These are phyloP conservation scores for Aethionema arabicum DNA, from an alignment of 345 rosid species.

Conservation along the genomic window DNA sequence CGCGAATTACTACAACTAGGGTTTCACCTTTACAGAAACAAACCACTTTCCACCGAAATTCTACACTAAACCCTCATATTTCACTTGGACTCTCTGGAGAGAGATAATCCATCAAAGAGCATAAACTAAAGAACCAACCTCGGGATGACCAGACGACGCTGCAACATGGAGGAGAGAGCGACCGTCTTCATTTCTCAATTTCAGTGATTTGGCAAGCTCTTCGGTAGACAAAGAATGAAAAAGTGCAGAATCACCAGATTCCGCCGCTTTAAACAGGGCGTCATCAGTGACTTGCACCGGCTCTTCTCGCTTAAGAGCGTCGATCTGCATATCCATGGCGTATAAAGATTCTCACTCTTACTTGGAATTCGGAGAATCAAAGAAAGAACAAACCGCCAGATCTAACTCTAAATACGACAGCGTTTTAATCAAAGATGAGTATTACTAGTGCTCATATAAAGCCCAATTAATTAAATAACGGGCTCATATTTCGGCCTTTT, in stretches of 20 bases:
- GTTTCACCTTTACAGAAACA: background rate
- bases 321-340: slow-evolving; percentile 50
- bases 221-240: slow-evolving; percentile 54
- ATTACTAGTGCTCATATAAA: no score
- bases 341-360: no score
- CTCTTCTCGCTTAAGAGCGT: slow-evolving; percentile 29
- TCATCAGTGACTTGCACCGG: slow-evolving; percentile 43
- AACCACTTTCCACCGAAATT: background rate
- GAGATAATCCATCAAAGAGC: no score
- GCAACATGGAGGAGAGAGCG: slow-evolving; percentile 92
- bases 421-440: no score
- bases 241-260: slow-evolving; percentile 62
- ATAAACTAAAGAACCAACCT: slow-evolving; percentile 37
- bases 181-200: slow-evolving; percentile 68
- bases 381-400: no score
- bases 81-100: no score
- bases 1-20: background rate
- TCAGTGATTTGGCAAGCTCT: slow-evolving; percentile 49
- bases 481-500: no score
- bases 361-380: no score
- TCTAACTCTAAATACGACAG: no score
- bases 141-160: slow-evolving; percentile 50
- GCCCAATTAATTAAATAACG: no score
- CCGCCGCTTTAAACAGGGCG: slow-evolving; percentile 79
- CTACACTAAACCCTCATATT: no score